Percentiles rank a stretch among this genome's conserved stretches.
These are phyloP conservation scores for Fennellomyces sp. DNA, from an alignment of 371 early-diverging fungal genomes.

Conservation along the genomic window DNA sequence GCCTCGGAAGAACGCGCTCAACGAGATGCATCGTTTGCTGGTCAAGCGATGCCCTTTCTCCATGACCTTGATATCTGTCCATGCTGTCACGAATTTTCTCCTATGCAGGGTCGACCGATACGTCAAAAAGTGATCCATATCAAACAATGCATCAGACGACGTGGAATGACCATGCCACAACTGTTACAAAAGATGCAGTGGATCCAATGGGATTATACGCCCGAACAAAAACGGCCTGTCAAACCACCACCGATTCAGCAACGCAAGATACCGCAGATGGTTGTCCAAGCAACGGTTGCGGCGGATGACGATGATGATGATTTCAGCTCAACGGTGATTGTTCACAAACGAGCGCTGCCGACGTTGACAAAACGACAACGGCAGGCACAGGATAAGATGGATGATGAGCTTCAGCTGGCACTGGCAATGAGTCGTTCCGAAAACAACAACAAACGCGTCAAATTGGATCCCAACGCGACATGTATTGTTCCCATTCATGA, in stretches of 20 bases:
- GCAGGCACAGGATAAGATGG: slow-evolving; percentile 12
- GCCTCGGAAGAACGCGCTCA: slow-evolving; percentile 10
- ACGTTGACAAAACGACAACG: neutral
- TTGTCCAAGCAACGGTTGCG: neutral
- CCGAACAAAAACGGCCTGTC: neutral
- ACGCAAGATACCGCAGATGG: neutral
- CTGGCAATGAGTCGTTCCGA: slow-evolving; percentile 14
- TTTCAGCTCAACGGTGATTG: neutral
- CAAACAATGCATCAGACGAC: slow-evolving; percentile 25
- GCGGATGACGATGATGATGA: slow-evolving; percentile 4
- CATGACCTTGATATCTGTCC: slow-evolving; percentile 29
- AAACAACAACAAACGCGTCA: neutral
- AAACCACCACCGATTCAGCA: neutral
- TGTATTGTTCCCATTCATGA: neutral
- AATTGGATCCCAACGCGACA: neutral
- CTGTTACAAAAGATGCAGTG: slow-evolving; percentile 28
- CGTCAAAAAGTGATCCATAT: slow-evolving; percentile 23
- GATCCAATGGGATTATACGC: slow-evolving; percentile 38
- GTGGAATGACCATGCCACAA: slow-evolving; percentile 13
- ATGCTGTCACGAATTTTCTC: slow-evolving; percentile 24
- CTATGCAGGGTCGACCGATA: slow-evolving; percentile 9
- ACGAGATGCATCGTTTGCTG: slow-evolving; percentile 16
- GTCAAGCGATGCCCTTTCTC: slow-evolving; percentile 20
- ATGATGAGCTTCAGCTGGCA: slow-evolving; percentile 32
- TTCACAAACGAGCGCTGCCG: neutral